Percentiles rank a stretch among this genome's conserved stretches.
These are phyloP conservation scores for Aspergillus alliaceus DNA, from an alignment of 2,329 filamentous ascomycete species.

Conservation along the genomic window DNA sequence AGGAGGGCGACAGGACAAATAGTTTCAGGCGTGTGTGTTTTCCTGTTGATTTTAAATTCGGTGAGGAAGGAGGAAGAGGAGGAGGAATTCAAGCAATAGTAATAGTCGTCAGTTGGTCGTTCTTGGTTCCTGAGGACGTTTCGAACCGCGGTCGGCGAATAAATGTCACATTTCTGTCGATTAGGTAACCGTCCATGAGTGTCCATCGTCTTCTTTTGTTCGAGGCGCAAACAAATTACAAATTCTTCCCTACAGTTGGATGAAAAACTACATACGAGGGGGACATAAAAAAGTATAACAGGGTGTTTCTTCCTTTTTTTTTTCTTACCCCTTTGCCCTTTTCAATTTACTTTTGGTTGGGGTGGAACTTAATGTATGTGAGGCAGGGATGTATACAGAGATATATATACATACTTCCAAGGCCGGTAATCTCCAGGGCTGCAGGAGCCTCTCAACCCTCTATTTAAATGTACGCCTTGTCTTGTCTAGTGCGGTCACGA, in stretches of 20 bases:
- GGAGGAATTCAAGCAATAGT: not conserved
- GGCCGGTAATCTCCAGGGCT: no score
- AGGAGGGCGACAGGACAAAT: no score
- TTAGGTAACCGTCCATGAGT: not conserved
- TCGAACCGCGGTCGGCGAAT: not conserved
- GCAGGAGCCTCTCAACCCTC: no score
- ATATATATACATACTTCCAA: no score
- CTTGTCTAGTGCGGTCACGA: no score
- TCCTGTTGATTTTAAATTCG: not conserved
- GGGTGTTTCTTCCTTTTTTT: not conserved
- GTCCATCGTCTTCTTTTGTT: not conserved
- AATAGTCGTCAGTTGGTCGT: not conserved
- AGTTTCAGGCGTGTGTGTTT: no score
- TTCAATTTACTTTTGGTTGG: no score
- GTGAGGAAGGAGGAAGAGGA: not conserved
- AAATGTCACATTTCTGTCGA: not conserved
- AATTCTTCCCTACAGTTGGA: not conserved
- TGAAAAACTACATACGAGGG: not conserved
- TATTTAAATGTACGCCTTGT: no score
- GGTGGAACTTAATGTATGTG: no score
- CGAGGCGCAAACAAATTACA: not conserved
- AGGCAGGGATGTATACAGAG: no score
- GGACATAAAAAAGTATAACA: not conserved
- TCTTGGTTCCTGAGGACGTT: not conserved
- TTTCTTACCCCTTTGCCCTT: no score